phyloP scores from a whole-genome alignment of 1,139 yeast genomes.

The Protomyces gravidus region DNA sequence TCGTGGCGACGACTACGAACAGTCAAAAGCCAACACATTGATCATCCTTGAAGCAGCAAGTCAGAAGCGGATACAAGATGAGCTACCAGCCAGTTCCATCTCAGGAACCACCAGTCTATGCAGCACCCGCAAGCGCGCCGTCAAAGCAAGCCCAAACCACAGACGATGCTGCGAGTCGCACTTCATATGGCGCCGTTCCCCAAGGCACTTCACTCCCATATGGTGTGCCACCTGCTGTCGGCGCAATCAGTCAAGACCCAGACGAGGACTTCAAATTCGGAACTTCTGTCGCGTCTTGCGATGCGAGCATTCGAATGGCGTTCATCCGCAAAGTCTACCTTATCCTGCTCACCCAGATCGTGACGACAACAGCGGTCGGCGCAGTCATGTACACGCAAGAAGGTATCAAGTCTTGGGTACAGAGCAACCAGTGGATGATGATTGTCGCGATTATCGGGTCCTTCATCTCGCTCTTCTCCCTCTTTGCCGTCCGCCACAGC shows the following conservation, averaged over 20 bases:
- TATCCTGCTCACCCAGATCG: conserved; percentile 60
- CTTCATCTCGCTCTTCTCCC: conserved; percentile 39
- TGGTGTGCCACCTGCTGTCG: conserved; percentile 15
- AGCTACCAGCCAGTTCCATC: neutral
- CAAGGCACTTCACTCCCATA: neutral
- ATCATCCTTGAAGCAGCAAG: too few relatives aligned
- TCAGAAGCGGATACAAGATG: too few relatives aligned
- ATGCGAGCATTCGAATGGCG: conserved; percentile 64
- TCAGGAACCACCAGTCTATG: neutral
- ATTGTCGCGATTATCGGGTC: conserved; percentile 53
- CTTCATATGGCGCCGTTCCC: neutral
- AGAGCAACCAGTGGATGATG: conserved; percentile 59
- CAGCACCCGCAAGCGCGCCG: neutral
- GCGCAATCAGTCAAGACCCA: conserved; percentile 26
- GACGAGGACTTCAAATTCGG: conserved; percentile 78
- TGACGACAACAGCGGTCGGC: conserved; percentile 60
- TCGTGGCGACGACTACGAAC: too few relatives aligned
- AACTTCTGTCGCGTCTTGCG: conserved; percentile 72
- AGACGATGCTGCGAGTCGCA: neutral
- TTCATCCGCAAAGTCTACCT: conserved; percentile 78
- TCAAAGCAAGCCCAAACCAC: neutral
- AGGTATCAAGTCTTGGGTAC: conserved; percentile 54
- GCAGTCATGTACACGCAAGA: conserved; percentile 51
- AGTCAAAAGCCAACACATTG: neutral
- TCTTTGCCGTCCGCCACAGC: conserved; percentile 56